Evolutionary conservation across 108 stramenopile genomes (phyloP).

Genomic region (Fistulifera solaris): DNA sequence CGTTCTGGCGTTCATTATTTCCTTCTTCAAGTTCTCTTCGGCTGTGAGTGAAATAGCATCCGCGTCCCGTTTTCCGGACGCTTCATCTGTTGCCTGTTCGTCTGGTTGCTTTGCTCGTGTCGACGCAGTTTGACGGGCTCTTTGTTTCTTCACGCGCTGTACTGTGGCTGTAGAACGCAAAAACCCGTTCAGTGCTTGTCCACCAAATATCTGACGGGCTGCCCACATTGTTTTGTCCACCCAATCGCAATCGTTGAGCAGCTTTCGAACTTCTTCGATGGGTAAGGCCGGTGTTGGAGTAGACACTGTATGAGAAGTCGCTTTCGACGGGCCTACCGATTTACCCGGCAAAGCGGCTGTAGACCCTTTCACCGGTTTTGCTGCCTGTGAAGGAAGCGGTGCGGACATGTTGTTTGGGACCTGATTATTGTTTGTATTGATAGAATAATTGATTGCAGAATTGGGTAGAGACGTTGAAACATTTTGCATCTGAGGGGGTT

Average conservation of each 20-base stretch:
- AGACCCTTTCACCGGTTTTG: neutral
- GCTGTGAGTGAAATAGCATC: neutral
- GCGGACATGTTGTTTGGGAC: neutral
- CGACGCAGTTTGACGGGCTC: conserved; percentile 40
- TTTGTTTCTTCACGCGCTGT: conserved; percentile 65
- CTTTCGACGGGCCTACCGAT: neutral
- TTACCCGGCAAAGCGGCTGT: neutral
- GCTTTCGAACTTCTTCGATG: neutral
- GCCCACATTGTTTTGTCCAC: conserved; percentile 46
- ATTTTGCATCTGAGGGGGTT: neutral
- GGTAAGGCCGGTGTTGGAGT: neutral
- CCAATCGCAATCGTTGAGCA: conserved; percentile 34
- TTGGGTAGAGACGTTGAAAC: neutral
- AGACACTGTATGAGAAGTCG: neutral
- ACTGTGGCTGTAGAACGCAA: conserved; percentile 50
- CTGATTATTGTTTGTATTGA: neutral
- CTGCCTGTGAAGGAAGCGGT: neutral
- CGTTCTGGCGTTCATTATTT: conserved; percentile 58
- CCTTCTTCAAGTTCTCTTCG: conserved; percentile 36
- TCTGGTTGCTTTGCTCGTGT: neutral
- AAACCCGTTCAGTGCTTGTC: conserved; percentile 65
- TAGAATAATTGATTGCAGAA: neutral
- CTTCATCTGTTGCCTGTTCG: neutral
- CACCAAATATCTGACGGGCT: conserved; percentile 51
- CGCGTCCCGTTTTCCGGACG: too few relatives aligned